Evolutionary conservation across 805 yeast genomes (phyloP).

Genomic region (Yamadazyma tumulicola): DNA sequence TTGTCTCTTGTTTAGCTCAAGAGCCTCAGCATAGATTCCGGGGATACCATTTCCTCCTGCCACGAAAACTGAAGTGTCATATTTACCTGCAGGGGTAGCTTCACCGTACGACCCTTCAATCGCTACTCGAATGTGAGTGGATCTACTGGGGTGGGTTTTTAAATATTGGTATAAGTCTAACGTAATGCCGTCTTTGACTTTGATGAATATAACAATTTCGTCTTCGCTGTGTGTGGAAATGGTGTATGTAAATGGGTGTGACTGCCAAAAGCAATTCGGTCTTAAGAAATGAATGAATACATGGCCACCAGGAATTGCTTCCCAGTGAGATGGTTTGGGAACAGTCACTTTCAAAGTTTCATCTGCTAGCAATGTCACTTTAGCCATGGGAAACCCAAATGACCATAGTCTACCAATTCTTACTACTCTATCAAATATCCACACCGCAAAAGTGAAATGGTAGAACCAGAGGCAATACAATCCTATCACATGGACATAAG

Average conservation of each 20-base stretch:
- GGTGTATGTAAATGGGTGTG: constrained; percentile 62
- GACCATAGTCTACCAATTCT: constrained; percentile 52
- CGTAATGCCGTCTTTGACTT: constrained; percentile 36
- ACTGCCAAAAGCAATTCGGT: constrained; percentile 53
- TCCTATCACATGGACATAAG: constrained; percentile 48
- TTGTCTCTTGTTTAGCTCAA: constrained; percentile 12
- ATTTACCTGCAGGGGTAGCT: constrained; percentile 25
- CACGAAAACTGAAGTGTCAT: constrained; percentile 28
- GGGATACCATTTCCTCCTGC: constrained; percentile 44
- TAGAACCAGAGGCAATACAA: constrained; percentile 32
- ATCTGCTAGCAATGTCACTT: constrained; percentile 37
- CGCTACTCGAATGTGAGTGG: constrained; percentile 26
- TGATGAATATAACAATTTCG: constrained; percentile 26
- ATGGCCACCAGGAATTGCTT: constrained; percentile 58
- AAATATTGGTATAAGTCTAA: constrained; percentile 18
- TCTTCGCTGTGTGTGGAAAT: constrained; percentile 13
- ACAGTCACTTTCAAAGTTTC: constrained; percentile 49
- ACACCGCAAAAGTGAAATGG: constrained; percentile 56
- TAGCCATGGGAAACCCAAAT: constrained; percentile 60
- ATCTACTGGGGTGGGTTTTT: constrained; percentile 15
- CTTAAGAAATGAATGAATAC: constrained; percentile 52
- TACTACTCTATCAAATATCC: constrained; percentile 65
- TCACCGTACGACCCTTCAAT: constrained; percentile 40
- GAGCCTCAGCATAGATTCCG: constrained; percentile 36
- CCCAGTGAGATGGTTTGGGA: constrained; percentile 53